Conservation (phyloP, 257 asterid genomes). For the Paraleonurus japonicus region DNA sequence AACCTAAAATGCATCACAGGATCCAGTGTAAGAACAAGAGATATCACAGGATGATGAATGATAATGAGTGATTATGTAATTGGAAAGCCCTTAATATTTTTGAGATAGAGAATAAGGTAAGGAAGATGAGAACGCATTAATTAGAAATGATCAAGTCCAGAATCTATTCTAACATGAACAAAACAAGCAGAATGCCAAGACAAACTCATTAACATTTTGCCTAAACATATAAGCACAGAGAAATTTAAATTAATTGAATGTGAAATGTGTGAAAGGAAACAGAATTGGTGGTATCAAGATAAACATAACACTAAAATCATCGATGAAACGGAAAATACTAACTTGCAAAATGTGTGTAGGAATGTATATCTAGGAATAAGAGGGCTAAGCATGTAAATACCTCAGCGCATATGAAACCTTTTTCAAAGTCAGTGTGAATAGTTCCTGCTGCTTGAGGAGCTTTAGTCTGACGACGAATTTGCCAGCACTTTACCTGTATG, state of each 20-base stretch:
- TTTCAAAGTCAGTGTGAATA: constrained; percentile 94
- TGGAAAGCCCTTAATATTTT: background rate
- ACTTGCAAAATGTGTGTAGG: background rate
- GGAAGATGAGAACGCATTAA: background rate
- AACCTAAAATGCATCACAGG: constrained; percentile 51
- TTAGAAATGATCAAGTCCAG: background rate
- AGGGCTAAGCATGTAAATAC: constrained; percentile 32
- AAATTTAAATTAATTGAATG: background rate
- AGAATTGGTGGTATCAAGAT: background rate
- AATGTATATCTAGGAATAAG: background rate
- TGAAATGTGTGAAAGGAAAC: background rate
- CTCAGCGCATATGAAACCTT: constrained; percentile 98
- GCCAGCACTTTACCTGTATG: constrained; percentile 97
- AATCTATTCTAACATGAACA: background rate
- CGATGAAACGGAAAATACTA: background rate
- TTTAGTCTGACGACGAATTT: constrained; percentile 80
- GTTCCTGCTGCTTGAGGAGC: constrained; percentile 99
- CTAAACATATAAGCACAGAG: background rate
- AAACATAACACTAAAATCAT: background rate
- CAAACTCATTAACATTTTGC: background rate
- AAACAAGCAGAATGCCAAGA: background rate
- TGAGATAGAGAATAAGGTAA: background rate
- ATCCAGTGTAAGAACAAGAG: constrained; percentile 18
- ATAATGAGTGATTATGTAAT: background rate
- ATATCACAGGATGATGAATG: background rate